phyloP scores from a whole-genome alignment of 2,329 filamentous ascomycete genomes.

The Xylariaceae sp. region DNA sequence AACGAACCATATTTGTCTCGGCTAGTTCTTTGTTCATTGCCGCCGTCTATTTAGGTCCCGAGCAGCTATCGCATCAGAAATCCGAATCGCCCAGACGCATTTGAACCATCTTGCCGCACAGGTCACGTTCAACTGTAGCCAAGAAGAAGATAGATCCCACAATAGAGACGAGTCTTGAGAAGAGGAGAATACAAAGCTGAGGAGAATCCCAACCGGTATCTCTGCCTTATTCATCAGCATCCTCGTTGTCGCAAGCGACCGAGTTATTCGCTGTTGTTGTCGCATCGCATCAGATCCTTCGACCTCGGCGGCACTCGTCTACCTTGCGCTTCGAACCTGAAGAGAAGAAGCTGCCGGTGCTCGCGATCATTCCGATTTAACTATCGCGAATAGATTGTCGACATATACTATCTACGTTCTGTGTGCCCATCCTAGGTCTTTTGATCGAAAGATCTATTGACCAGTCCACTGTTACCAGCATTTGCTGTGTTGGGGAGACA shows the following conservation, averaged over 20 bases:
- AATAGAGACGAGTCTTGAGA: conserved; percentile 34
- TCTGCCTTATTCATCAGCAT: conserved; percentile 19
- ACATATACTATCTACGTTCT: conserved; percentile 27
- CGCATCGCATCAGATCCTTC: conserved; percentile 34
- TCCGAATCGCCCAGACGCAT: conserved; percentile 19
- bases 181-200: conserved; percentile 26
- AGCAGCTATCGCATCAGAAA: conserved; percentile 23
- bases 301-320: conserved; percentile 35
- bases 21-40: conserved; percentile 31
- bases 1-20: conserved; percentile 18
- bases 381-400: conserved; percentile 26
- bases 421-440: conserved; percentile 32
- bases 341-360: conserved; percentile 7
- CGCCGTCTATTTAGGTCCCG: conserved; percentile 28
- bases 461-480: conserved; percentile 28
- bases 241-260: conserved; percentile 33
- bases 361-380: conserved; percentile 26
- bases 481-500: conserved; percentile 76
- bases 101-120: conserved; percentile 33
- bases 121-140: conserved; percentile 40
- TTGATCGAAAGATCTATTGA: conserved; percentile 39
- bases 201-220: conserved; percentile 16
- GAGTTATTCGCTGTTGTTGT: conserved; percentile 35
- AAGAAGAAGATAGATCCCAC: conserved; percentile 31
- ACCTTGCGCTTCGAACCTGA: conserved; percentile 35